phyloP scores from a whole-genome alignment of 2,329 filamentous ascomycete genomes.

The Calonectria pseudoreteaudii region DNA sequence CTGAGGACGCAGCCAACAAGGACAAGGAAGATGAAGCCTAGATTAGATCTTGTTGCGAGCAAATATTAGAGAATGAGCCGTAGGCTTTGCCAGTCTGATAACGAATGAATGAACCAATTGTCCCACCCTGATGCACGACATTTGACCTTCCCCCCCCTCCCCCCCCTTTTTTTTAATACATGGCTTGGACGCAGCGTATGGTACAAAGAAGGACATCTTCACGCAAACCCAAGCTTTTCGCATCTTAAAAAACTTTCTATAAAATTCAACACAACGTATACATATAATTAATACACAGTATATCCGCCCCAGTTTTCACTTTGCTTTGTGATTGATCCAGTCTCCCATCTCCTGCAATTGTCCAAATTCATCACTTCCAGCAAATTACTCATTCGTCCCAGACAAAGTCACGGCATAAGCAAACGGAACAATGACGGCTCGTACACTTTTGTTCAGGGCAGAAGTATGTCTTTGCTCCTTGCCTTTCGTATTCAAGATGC shows the following conservation, averaged over 20 bases:
- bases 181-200: too few relatives aligned
- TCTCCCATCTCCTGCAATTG: neutral
- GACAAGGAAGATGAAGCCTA: conserved; percentile 12
- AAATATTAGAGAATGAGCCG: neutral
- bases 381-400: neutral
- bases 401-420: neutral
- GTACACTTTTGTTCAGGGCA: neutral
- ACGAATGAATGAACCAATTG: neutral
- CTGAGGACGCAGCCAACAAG: conserved; percentile 12
- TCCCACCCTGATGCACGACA: neutral
- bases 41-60: neutral
- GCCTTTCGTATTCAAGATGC: conserved; percentile 7
- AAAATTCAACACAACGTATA: neutral
- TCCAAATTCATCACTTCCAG: neutral
- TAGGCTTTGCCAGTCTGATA: neutral
- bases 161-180: too few relatives aligned
- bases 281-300: neutral
- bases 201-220: neutral
- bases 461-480: neutral
- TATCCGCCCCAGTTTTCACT: neutral
- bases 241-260: neutral
- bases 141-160: neutral
- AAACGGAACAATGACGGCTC: neutral
- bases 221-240: neutral
- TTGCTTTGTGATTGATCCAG: neutral